phyloP scores from a whole-genome alignment of 2,329 filamentous ascomycete genomes.

The Dendrostoma leiphaemia region DNA sequence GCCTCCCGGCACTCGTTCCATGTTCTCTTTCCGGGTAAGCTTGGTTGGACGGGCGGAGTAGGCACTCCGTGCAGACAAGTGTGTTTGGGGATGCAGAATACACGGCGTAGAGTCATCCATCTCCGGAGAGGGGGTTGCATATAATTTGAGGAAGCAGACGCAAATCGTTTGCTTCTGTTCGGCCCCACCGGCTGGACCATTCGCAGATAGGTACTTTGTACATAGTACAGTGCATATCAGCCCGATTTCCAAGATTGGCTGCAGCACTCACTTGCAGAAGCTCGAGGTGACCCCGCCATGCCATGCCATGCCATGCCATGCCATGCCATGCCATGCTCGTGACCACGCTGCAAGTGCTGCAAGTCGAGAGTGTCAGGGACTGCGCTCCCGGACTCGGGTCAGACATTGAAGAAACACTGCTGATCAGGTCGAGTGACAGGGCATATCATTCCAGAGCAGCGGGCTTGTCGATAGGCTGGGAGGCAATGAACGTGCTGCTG shows the following conservation, averaged over 20 bases:
- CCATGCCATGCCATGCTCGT: no score
- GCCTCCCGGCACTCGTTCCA: not conserved
- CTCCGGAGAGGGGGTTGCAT: not conserved
- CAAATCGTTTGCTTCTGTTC: not conserved
- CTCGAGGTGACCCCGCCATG: not conserved
- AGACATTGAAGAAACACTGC: no score
- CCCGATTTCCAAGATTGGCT: no score
- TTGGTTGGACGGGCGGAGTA: not conserved
- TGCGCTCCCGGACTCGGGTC: no score
- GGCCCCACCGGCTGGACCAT: not conserved
- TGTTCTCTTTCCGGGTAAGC: not conserved
- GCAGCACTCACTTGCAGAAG: not conserved
- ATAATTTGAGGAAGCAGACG: not conserved
- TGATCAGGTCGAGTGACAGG: no score
- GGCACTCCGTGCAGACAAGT: not conserved
- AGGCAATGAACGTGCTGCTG: no score
- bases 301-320: no score
- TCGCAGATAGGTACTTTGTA: no score
- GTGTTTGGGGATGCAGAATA: not conserved
- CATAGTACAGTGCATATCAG: not conserved
- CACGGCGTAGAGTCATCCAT: not conserved
- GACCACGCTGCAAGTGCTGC: no score
- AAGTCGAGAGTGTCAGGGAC: no score
- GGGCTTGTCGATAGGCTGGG: no score
- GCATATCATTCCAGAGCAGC: no score